phyloP scores from a whole-genome alignment of 1,139 yeast genomes.

The Ogataea hybrid region DNA sequence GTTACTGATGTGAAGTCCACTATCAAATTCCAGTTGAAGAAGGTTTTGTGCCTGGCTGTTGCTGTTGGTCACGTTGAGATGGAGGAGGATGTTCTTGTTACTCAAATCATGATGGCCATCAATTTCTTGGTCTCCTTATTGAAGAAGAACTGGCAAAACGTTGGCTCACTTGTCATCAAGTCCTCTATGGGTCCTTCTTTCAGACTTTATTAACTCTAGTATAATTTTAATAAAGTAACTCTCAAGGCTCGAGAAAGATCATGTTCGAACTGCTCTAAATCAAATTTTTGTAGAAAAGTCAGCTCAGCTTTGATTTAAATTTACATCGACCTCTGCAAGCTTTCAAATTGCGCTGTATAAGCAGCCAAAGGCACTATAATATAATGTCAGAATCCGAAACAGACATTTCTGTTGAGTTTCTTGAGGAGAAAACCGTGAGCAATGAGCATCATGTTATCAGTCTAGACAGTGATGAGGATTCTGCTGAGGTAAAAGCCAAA shows the following conservation, averaged over 20 bases:
- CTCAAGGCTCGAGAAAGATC: too few relatives aligned
- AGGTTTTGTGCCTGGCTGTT: conserved; percentile 91
- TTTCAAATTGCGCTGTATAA: not conserved
- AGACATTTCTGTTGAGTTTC: conserved; percentile 13
- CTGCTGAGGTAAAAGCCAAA: not conserved
- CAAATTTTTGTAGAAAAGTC: too few relatives aligned
- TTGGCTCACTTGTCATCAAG: conserved; percentile 98
- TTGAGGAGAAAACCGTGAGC: conserved; percentile 3
- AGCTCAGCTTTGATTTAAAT: not conserved
- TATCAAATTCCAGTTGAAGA: conserved; percentile 99
- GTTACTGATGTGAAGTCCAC: conserved; percentile 98
- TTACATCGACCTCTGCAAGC: not conserved
- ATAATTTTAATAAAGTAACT: too few relatives aligned
- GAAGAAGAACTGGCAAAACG: conserved; percentile 99
- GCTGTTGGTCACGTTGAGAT: conserved; percentile 98
- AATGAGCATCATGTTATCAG: conserved; percentile 3
- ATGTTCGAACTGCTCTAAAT: too few relatives aligned
- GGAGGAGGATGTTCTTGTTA: conserved; percentile 95
- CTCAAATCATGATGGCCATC: conserved; percentile 98
- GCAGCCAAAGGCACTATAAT: too few relatives aligned
- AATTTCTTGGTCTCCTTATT: conserved; percentile 99
- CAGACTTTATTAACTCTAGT: conserved; percentile 82
- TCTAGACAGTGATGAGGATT: conserved; percentile 5
- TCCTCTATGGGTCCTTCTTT: conserved; percentile 99
- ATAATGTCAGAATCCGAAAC: conserved; percentile 9